Conservation (phyloP, 2,329 filamentous ascomycete genomes). For the Fusarium miscanthi region DNA sequence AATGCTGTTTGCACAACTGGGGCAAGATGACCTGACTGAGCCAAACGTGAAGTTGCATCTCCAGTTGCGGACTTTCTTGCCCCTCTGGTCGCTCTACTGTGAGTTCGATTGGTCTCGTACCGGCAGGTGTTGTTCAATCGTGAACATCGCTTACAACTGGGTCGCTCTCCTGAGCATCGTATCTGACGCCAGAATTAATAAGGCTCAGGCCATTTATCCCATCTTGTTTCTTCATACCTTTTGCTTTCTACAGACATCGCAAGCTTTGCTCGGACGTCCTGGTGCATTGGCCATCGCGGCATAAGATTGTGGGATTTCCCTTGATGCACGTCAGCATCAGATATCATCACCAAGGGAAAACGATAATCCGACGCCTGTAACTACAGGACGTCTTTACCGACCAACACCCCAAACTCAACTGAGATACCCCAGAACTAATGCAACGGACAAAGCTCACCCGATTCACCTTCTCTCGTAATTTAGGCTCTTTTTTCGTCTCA, state of each 20-base stretch:
- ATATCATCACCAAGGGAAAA: not conserved
- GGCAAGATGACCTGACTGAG: not conserved
- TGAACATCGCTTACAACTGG: conserved; percentile 31
- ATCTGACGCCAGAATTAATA: conserved; percentile 1
- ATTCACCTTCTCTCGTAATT: rapidly evolving
- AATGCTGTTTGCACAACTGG: rapidly evolving
- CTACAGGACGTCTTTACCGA: not conserved
- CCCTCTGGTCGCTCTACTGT: too few species aligned
- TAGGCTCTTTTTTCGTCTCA: not conserved
- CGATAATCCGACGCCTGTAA: not conserved
- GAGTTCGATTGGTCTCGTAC: not conserved
- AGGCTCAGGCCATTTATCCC: rapidly evolving
- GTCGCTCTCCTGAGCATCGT: conserved; percentile 32
- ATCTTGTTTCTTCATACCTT: conserved; percentile 10
- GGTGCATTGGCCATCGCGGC: not conserved
- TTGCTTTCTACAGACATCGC: conserved; percentile 28
- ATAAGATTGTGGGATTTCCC: not conserved
- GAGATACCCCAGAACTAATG: not conserved
- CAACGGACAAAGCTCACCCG: conserved; percentile 2
- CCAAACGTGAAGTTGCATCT: too few species aligned
- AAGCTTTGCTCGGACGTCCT: conserved; percentile 32
- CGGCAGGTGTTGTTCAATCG: conserved; percentile 5
- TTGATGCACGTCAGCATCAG: not conserved
- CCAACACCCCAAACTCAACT: not conserved
- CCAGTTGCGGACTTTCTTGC: too few species aligned